Evolutionary conservation across 352 stramenopile genomes (phyloP), one percentile per base, ranked within the genome.

Genomic region (Phytophthora crassamura): DNA sequence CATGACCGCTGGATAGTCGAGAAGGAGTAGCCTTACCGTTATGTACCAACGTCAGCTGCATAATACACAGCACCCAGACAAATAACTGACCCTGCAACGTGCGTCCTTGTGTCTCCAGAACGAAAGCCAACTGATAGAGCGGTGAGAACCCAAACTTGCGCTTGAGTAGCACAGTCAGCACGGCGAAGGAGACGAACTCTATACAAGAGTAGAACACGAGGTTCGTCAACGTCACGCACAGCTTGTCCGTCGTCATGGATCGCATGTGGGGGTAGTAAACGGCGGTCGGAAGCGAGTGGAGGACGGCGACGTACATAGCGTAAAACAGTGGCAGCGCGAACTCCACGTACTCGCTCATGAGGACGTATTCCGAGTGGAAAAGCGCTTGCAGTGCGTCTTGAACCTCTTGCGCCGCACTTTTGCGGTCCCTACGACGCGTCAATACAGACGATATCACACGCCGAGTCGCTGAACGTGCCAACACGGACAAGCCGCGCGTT

Each of bases 41-140:
- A n/a, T 78, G 70, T 4, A 52, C 32, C 10, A 80, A 45, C 3
- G 51, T 71, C n/a, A 75, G 48, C 36, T 55, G 52, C 35, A 80
- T 22, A 12, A 68, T 69, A 46, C 52, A 67, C 14, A 57, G 45
- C 11, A 70, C 46, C 64, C 59, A 77, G 25, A 65, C 33, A 28
- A 80, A 63, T 5, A 76, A 8, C 7, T 51, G 46, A 1, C 57
- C 40, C 16, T 80, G 72, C 10, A 80, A 16, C 1, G 57, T 49
- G 12, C 47, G 28, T 0, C 20, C 22, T 25, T 80, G 64, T 0
- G 39, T 75, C 46, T 83, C 71, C 2, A 83, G 57, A 18, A 80
- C 69, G 43, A 83, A 78, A 2, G 63, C 72, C 7, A 83, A 50
- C 32, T 70, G 48, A 35, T 75, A 71, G 7, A 74, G 15, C 20